Conservation (phyloP, 805 yeast genomes). For the Cyberlindnera petersonii region DNA sequence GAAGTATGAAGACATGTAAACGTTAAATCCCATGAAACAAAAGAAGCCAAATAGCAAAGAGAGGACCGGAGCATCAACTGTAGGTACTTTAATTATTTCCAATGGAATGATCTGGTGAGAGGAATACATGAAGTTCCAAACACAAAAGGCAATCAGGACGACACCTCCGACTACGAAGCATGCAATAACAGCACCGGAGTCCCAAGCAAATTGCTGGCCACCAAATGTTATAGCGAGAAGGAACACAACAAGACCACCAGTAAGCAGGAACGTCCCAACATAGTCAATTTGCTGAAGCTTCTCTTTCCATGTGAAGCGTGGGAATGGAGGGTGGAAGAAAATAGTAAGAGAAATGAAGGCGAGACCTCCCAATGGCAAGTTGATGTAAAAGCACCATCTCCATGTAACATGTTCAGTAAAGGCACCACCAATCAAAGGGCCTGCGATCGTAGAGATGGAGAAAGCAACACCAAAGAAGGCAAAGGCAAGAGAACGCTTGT, state of each 20-base stretch:
- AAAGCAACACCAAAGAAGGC: slow-evolving; percentile 32
- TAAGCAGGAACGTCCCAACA: slow-evolving; percentile 42
- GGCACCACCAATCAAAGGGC: slow-evolving; percentile 68
- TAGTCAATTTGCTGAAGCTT: slow-evolving; percentile 45
- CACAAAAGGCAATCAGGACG: slow-evolving; percentile 5
- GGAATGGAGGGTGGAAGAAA: slow-evolving; percentile 45
- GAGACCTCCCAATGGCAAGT: slow-evolving; percentile 61
- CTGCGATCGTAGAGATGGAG: slow-evolving; percentile 49
- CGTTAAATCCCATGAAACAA: slow-evolving; percentile 36
- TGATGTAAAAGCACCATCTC: slow-evolving; percentile 77
- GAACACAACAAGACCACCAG: slow-evolving; percentile 42
- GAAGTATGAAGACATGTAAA: slow-evolving; percentile 46
- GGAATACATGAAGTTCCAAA: slow-evolving; percentile 18
- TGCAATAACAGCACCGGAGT: slow-evolving; percentile 47
- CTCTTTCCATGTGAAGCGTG: slow-evolving; percentile 34
- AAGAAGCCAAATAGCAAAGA: slow-evolving; percentile 31
- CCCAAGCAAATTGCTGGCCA: slow-evolving; percentile 50
- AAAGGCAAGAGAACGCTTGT: slow-evolving; percentile 22
- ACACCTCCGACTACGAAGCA: slow-evolving; percentile 37
- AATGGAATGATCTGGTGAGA: slow-evolving; percentile 32
- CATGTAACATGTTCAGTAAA: slow-evolving; percentile 55
- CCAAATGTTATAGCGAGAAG: slow-evolving; percentile 53
- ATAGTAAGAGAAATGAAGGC: slow-evolving; percentile 37
- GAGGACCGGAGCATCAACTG: slow-evolving; percentile 23
- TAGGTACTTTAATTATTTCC: slow-evolving; percentile 36